Percentiles rank a stretch among this genome's conserved stretches.
These are phyloP conservation scores for Alternaria sp. DNA, from an alignment of 2,329 filamentous ascomycete genomes.

Conservation along the genomic window DNA sequence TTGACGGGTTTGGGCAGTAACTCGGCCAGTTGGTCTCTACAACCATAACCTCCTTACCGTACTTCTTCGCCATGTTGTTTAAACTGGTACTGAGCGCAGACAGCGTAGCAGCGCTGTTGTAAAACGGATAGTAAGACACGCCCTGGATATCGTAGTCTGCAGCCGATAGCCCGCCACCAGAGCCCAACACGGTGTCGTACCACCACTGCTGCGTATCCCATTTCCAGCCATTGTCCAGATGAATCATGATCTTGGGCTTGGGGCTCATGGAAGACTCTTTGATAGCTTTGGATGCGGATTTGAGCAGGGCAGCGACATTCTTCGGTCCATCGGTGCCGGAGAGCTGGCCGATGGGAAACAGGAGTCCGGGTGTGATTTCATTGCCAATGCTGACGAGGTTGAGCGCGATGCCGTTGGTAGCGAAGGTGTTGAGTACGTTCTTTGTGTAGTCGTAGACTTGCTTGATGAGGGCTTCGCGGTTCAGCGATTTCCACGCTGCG, in stretches of 20 bases:
- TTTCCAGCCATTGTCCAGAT: constrained; percentile 78
- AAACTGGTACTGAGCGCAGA: constrained; percentile 62
- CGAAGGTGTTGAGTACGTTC: constrained; percentile 67
- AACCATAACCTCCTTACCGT: constrained; percentile 71
- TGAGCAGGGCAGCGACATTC: constrained; percentile 69
- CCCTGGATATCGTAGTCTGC: constrained; percentile 74
- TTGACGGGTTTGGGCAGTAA: constrained; percentile 64
- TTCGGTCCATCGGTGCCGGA: constrained; percentile 53
- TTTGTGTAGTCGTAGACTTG: constrained; percentile 73
- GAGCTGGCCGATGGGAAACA: constrained; percentile 69
- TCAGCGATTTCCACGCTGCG: constrained; percentile 65
- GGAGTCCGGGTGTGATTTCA: constrained; percentile 71
- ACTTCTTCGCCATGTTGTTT: constrained; percentile 65
- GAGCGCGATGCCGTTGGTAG: constrained; percentile 61
- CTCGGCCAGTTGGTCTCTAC: constrained; percentile 75
- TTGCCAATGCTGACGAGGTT: constrained; percentile 75
- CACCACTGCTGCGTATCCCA: constrained; percentile 71
- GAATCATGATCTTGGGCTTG: constrained; percentile 74
- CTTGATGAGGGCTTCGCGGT: constrained; percentile 65
- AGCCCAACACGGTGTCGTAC: constrained; percentile 61
- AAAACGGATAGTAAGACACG: constrained; percentile 77
- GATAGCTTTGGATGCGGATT: constrained; percentile 69
- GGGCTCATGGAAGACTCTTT: constrained; percentile 65
- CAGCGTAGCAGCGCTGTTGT: constrained; percentile 65
- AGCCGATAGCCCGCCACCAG: constrained; percentile 55